Conservation (phyloP, 768 basidiomycete species). For the Boletus pseudopeckii region DNA sequence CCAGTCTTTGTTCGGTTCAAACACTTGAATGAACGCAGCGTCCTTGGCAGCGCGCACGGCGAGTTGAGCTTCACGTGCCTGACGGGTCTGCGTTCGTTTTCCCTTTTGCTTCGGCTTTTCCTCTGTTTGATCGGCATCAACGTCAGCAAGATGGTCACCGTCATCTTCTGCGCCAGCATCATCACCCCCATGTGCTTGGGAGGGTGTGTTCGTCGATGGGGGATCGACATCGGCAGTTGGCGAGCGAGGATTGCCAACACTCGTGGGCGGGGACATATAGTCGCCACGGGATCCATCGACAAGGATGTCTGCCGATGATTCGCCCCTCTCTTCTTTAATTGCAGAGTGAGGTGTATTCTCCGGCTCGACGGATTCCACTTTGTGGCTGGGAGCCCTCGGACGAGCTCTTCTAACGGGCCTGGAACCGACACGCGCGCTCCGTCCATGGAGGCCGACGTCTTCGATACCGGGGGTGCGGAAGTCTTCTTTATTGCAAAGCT, state of each 20-base stretch:
- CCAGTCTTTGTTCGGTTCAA: conserved; percentile 76
- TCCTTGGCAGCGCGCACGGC: conserved; percentile 45
- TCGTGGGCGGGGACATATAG: conserved; percentile 31
- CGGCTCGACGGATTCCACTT: conserved; percentile 44
- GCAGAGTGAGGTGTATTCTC: conserved; percentile 30
- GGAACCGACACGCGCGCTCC: conserved; percentile 36
- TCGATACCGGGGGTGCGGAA: conserved; percentile 69
- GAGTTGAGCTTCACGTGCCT: conserved; percentile 45
- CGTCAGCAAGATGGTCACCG: conserved; percentile 7
- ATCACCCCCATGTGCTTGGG: conserved; percentile 5
- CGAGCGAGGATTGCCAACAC: conserved; percentile 20
- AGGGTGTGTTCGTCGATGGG: background rate
- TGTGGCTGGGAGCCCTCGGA: conserved; percentile 38
- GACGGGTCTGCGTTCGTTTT: conserved; percentile 41
- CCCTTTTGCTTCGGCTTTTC: conserved; percentile 39
- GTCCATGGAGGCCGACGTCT: conserved; percentile 56
- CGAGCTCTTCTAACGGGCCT: conserved; percentile 39
- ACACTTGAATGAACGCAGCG: conserved; percentile 59
- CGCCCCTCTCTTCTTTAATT: conserved; percentile 46
- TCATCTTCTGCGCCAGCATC: conserved; percentile 17
- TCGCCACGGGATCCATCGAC: conserved; percentile 1
- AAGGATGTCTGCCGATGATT: conserved; percentile 4
- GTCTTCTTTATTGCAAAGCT: conserved; percentile 69
- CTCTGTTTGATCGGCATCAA: conserved; percentile 28
- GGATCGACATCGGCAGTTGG: conserved; percentile 17